phyloP scores from a whole-genome alignment of 441 rosid species.

The Populus trichocarpa region DNA sequence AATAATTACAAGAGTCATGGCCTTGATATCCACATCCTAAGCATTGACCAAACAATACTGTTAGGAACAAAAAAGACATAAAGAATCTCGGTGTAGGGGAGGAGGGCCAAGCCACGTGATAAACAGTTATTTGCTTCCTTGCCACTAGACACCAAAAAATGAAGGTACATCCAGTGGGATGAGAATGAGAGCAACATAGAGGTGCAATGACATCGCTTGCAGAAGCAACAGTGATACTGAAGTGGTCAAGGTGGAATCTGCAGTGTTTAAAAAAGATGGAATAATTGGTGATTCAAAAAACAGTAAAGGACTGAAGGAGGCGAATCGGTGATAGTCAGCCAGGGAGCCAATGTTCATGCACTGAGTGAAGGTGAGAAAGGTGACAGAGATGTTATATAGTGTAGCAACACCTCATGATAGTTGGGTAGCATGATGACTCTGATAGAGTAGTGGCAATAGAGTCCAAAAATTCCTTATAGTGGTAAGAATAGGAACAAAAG shows the following conservation, averaged over 20 bases:
- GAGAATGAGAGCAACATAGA: neutral
- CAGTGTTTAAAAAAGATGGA: neutral
- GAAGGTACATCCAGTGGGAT: neutral
- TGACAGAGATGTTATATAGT: too few species aligned
- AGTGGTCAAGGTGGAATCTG: neutral
- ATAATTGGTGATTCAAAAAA: neutral
- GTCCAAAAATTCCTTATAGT: neutral
- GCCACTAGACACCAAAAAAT: neutral
- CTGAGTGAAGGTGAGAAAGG: neutral
- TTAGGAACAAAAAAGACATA: conserved; percentile 2
- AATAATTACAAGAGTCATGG: conserved; percentile 14
- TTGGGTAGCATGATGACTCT: neutral
- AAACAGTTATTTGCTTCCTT: neutral
- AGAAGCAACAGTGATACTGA: neutral
- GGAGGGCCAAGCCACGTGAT: neutral
- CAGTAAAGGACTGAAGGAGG: neutral
- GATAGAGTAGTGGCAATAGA: neutral
- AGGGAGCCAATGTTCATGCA: neutral
- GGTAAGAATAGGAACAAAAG: neutral
- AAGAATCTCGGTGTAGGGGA: neutral
- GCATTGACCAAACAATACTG: neutral
- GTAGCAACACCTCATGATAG: neutral
- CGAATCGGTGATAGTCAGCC: neutral
- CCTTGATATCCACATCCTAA: neutral
- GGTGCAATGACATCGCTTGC: neutral